Evolutionary conservation across 176 grass and related monocot species (phyloP).

Genomic region (Oryza punctata): DNA sequence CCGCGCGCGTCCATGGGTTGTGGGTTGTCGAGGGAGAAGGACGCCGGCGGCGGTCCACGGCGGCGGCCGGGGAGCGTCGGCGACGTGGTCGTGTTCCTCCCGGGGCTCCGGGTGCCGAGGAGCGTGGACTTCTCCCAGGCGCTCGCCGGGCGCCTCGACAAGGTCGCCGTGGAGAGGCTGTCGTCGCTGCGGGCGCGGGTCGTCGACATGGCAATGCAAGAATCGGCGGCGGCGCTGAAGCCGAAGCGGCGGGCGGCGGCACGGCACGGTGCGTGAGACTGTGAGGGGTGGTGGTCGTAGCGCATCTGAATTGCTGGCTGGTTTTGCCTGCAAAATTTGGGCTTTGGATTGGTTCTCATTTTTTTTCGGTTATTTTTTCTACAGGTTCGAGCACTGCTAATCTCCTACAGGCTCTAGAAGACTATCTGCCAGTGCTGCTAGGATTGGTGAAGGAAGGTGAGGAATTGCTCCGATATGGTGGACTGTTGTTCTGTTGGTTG

Average conservation of each 20-base stretch:
- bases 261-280: constrained; percentile 68
- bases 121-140: constrained; percentile 64
- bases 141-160: constrained; percentile 51
- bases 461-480: background rate
- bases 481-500: background rate
- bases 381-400: constrained; percentile 63
- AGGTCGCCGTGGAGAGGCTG: constrained; percentile 50
- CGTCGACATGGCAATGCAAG: constrained; percentile 79
- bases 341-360: background rate
- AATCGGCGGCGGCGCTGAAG: constrained; percentile 64
- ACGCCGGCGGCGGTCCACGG: constrained; percentile 40
- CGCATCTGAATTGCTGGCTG: constrained; percentile 27
- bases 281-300: background rate
- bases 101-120: constrained; percentile 74
- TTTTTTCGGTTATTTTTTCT: constrained; percentile 1
- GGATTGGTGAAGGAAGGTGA: constrained; percentile 84
- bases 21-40: constrained; percentile 56
- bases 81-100: constrained; percentile 84
- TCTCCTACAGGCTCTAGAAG: constrained; percentile 74
- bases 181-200: constrained; percentile 57
- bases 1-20: constrained; percentile 61
- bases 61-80: constrained; percentile 65
- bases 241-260: constrained; percentile 55
- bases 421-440: constrained; percentile 74
- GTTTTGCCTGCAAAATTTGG: constrained; percentile 26